These are phyloP conservation scores for Paecilomyces fulvus DNA, from an alignment of 2,329 filamentous ascomycete genomes.

Conservation along the genomic window DNA sequence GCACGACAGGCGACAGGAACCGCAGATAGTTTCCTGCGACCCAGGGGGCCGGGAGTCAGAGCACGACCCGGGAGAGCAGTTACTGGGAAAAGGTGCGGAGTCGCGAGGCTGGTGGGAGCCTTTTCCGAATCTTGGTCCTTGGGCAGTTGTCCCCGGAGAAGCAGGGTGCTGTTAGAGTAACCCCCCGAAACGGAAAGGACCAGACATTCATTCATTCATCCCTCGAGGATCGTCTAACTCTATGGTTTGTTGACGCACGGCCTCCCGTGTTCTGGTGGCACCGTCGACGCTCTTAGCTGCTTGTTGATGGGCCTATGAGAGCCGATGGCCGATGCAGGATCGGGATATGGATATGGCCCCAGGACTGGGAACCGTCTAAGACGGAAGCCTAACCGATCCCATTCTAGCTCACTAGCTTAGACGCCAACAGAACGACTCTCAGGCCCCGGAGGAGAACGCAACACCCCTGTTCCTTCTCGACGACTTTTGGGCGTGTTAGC, in stretches of 20 bases:
- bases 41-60: not conserved
- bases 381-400: not conserved
- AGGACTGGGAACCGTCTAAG: not conserved
- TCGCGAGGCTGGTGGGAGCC: not conserved
- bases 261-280: not conserved
- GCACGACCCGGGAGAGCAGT: not conserved
- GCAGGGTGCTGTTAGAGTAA: not conserved
- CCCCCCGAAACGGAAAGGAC: not conserved
- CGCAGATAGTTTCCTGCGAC: not conserved
- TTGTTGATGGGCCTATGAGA: not conserved
- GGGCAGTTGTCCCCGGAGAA: not conserved
- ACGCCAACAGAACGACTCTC: not conserved
- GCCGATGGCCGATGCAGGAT: not conserved
- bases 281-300: not conserved
- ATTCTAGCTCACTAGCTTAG: not conserved
- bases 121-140: not conserved
- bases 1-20: not conserved
- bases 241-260: not conserved
- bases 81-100: slow-evolving; percentile 1
- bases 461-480: not conserved
- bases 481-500: not conserved
- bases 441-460: not conserved
- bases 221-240: not conserved
- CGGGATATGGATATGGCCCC: not conserved
- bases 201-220: not conserved